Base-by-base conservation (phyloP, 441 rosid species). In the Manihot esculenta region DNA sequence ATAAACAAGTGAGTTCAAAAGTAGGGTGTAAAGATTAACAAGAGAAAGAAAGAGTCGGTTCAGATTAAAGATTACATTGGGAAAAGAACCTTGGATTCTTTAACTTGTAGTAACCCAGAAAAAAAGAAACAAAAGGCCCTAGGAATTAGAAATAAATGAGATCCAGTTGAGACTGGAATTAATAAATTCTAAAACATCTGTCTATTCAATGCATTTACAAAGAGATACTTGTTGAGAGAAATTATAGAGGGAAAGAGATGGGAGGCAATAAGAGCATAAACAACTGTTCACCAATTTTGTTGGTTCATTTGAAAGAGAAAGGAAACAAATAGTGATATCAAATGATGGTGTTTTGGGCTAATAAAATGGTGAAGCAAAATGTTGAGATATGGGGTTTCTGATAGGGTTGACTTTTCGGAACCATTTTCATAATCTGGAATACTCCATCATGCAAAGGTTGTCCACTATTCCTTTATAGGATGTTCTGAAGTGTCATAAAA, bases 301-400 rank as follows among this genome's bases (percentile, higher is more conserved):
- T 10, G 42, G 12, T 42, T 60, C 68, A 66, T 47, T 44, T 42
- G 51, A 63, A 49, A 55, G 55, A 62, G 68, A 26, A 26, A 47
- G 73, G 24, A 44, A 55, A 71, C 60, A 68, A 61, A 69, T 50
- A 65, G 21, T 13, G 18, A 41, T 45, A n/a, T 5, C 13, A 57
- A 57, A n/a, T n/a, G 17, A 18, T 1, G 7, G 8, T 57, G 6
- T 57, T 49, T 50, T 3, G n/a, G 10, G 9, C 23, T 7, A n/a
- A 18, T 17, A 7, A 18, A 44, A 66, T 30, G 33, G 33, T 30
- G 33, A 30, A 30, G 4, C 33, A 4, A 1, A 30, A 4, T 30
- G 33, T 1, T 30, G 33, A 30, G 33, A 30, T 30, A 30, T 30
- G 33, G 33, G 33, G 33, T 30, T 30, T 30, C 33, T 30, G 33